Conservation (phyloP, 2,329 filamentous ascomycete genomes). For the Cucurbitaria berberidis region DNA sequence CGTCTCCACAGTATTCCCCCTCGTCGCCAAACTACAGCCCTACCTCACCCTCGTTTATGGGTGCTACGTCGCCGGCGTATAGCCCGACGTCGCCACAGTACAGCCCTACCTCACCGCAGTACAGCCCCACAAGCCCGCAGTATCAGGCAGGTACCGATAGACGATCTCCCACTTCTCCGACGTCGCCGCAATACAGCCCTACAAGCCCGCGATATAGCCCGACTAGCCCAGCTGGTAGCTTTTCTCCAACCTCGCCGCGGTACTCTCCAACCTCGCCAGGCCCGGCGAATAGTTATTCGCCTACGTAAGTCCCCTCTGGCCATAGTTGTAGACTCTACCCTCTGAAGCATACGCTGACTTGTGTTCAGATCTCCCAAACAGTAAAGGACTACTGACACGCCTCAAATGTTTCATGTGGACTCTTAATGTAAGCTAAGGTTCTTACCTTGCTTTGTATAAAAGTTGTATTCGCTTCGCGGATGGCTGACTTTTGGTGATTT, state of each 20-base stretch:
- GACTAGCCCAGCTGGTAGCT: slow-evolving; percentile 44
- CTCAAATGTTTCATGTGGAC: slow-evolving; percentile 9
- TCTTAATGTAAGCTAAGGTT: slow-evolving; percentile 42
- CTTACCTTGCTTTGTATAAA: slow-evolving; percentile 44
- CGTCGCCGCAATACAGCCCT: slow-evolving; percentile 46
- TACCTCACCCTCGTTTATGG: slow-evolving; percentile 44
- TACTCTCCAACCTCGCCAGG: slow-evolving; percentile 51
- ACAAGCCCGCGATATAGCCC: slow-evolving; percentile 41
- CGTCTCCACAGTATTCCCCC: slow-evolving; percentile 54
- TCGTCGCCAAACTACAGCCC: slow-evolving; percentile 57
- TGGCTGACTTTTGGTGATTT: slow-evolving; percentile 42
- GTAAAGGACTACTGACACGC: slow-evolving; percentile 23
- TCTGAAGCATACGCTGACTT: slow-evolving; percentile 25
- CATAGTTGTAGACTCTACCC: slow-evolving; percentile 32
- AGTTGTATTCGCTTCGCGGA: slow-evolving; percentile 35
- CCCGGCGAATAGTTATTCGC: slow-evolving; percentile 47
- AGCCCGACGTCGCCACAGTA: slow-evolving; percentile 61
- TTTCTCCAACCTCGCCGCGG: slow-evolving; percentile 52
- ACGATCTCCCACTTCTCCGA: slow-evolving; percentile 56
- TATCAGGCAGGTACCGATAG: slow-evolving; percentile 62
- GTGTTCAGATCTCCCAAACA: slow-evolving; percentile 42
- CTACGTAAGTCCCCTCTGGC: slow-evolving; percentile 50
- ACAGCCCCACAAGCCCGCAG: slow-evolving; percentile 71
- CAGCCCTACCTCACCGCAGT: slow-evolving; percentile 69
- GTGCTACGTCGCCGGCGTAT: slow-evolving; percentile 58